Base-by-base conservation (phyloP, 805 yeast genomes). In the Candida peoriensis region DNA sequence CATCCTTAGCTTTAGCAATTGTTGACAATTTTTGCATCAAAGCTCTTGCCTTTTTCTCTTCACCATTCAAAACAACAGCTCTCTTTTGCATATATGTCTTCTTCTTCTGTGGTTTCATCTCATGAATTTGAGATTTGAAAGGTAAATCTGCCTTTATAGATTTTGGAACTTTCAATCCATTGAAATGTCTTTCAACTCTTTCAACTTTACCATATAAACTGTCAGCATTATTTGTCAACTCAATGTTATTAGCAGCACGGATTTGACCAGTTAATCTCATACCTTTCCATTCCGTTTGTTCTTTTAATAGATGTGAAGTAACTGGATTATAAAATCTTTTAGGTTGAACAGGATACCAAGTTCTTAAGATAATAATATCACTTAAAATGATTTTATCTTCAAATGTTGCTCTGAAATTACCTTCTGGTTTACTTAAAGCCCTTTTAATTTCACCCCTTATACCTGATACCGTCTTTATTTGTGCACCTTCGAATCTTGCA, bases 401-500 rank as follows among this genome's bases (percentile, higher is more conserved):
- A 60, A 93, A 93, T 1, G 97, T 80, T 10, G 98, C 99, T 56
- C 99, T 77, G 69, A 73, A 94, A 58, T 83, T 80, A 10, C 99
- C 99, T 33, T 90, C 97, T 0, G 97, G 96, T 48, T 84, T 83
- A 8, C 95, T 76, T 42, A 93, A 68, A 0, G 97, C 98, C 44
- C 97, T 72, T 59, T 93, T 93, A 50, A 93, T 90, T 60, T 93
- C 97, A 60, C 99, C 99, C 48, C 98, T 71, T 39, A 93, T 87
- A 41, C 99, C 98, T 7, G 96, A 85, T 5, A 93, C 98, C 0
- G 98, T 94, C 60, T 88, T 83, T 55, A 93, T 88, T 30, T 88
- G 81, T 0, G 98, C 98, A 39, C 99, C 99, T 65, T 93, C 98
- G 55, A 93, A 93, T 57, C 88, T 85, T 25, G 97, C 97, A 38